Evolutionary conservation across 1,139 yeast genomes (phyloP), one percentile per base, ranked within the genome.

Genomic region (Kurtzmaniella quercitrusa): DNA sequence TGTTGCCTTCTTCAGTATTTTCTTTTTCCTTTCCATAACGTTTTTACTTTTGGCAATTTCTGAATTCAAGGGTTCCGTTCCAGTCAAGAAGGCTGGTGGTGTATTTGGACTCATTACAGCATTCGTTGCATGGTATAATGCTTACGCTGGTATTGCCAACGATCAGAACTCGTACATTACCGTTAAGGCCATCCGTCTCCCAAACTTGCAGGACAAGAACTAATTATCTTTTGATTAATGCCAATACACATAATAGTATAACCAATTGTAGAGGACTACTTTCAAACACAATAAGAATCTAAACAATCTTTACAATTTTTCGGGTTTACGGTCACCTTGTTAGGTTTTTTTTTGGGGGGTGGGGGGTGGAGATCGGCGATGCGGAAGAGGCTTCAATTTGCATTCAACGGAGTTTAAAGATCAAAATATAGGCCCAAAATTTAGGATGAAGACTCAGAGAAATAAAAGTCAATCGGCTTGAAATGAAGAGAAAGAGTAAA

Each of bases 71-170:
- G 58, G 57, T 35, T 53, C 57, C 8, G 47, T 23, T 16, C 26
- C 57, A 2, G 59, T 51, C 63, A 72, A 74, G 47, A 80, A 71
- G 55, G 95, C 93, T 17, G 96, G 82, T 35, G 96, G 96, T 50
- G 83, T 83, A 23, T 66, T 85, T 47, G 96, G 96, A 35, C 58
- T 88, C n/a, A 61, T 88, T 32, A 82, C 91, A 33, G 87, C 96
- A 1, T 78, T 85, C 53, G 61, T 79, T 42, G 95, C 95, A 12
- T 88, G 93, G 91, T 88, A 88, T 60, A 86, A 87, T 60, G 96
- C 96, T 5, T 86, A 79, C 54, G 94, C 95, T n/a, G 96, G 95
- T 80, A 63, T 88, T 43, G 87, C 94, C 41, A 85, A 76, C 50
- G 66, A 65, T 54, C 85, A 78, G 61, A 88, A 84, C 66, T 71